Evolutionary conservation across 1,284 basidiomycete genomes (phyloP).

Genomic region (Pholiota adiposa): DNA sequence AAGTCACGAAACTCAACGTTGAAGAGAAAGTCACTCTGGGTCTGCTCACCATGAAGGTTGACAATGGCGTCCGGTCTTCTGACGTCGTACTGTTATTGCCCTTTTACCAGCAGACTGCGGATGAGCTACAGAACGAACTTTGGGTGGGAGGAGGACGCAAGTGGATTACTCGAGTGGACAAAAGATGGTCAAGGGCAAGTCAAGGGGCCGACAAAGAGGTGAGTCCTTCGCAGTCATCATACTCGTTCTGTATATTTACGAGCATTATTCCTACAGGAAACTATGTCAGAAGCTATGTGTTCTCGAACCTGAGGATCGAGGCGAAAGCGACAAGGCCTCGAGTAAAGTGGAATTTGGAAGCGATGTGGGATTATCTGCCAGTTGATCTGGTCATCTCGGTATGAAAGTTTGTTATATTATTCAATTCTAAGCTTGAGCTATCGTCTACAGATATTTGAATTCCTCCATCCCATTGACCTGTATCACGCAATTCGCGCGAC

Average conservation of each 20-base stretch:
- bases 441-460: slow-evolving; percentile 21
- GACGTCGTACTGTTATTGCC: too few species aligned
- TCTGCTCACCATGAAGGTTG: too few species aligned
- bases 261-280: slow-evolving; percentile 3
- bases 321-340: neutral
- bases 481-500: slow-evolving; percentile 24
- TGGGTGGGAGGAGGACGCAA: too few species aligned
- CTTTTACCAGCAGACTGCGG: too few species aligned
- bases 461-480: slow-evolving; percentile 28
- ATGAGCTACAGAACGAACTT: too few species aligned
- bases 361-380: slow-evolving; percentile 16
- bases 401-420: neutral
- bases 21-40: too few species aligned
- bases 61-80: too few species aligned
- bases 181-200: neutral
- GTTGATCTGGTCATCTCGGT: slow-evolving; percentile 19
- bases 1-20: too few species aligned
- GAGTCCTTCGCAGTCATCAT: too few species aligned
- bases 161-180: too few species aligned
- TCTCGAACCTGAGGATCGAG: neutral
- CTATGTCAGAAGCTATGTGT: slow-evolving; percentile 2
- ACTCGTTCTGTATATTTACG: neutral
- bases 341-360: neutral
- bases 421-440: neutral
- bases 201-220: too few species aligned